A percentile compares a stretch with the other conserved stretches of the same genome.
These are phyloP conservation scores for Pythium myriotylum DNA, from an alignment of 352 stramenopile genomes.

Conservation along the genomic window DNA sequence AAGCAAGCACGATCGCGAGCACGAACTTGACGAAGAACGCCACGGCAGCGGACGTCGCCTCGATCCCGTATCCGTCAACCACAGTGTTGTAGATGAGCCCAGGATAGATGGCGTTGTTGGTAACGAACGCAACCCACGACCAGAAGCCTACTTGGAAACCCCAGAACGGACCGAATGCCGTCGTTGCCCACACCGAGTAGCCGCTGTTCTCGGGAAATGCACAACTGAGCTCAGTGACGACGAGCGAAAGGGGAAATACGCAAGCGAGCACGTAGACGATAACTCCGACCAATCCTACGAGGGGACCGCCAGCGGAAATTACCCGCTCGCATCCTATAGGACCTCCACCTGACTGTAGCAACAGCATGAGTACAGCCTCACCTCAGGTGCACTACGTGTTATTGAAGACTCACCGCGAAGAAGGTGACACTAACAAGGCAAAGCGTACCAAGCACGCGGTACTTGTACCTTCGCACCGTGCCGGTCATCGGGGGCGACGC, in stretches of 20 bases:
- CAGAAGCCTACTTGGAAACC: constrained; percentile 85
- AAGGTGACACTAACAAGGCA: no score
- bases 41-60: constrained; percentile 19
- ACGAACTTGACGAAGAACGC: constrained; percentile 37
- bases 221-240: constrained; percentile 76
- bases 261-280: constrained; percentile 55
- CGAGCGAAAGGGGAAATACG: constrained; percentile 50
- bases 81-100: constrained; percentile 42
- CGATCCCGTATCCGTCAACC: background rate
- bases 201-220: constrained; percentile 80
- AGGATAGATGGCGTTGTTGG: constrained; percentile 85
- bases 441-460: no score
- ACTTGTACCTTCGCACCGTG: no score
- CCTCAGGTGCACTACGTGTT: no score
- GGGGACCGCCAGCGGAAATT: constrained; percentile 35
- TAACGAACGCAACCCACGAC: constrained; percentile 70
- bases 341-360: background rate
- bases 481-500: no score
- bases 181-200: constrained; percentile 79
- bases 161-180: constrained; percentile 82
- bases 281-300: constrained; percentile 67
- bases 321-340: constrained; percentile 49
- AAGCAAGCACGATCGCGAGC: constrained; percentile 34
- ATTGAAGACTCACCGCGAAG: no score
- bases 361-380: background rate